Base-by-base conservation (phyloP, 306 rosid species). In the Vigna radiata region DNA sequence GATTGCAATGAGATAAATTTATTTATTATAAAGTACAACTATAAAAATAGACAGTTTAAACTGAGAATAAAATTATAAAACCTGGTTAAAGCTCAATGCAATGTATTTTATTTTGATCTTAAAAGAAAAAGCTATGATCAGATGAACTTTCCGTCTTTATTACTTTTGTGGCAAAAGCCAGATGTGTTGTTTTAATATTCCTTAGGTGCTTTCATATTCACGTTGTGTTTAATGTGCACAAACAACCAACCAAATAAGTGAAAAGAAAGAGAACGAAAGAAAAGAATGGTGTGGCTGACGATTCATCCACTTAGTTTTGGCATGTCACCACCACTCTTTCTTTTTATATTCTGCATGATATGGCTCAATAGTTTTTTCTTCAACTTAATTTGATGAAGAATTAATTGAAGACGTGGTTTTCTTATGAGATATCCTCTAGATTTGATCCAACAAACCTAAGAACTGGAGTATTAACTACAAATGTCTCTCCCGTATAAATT, bases 251-350 rank as follows among this genome's bases (percentile, higher is more conserved):
- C 46, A 48, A 69, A 69, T 9, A 2, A 70, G 29, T 16, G 4
- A 7, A 39, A 39, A 2, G 0, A 39, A 4, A 4, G 36, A 31
- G 46, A 16, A 17, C 36, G 19, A 53, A 5, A 21, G 15, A 16
- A 72, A 55, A 23, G 12, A 55, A 25, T 72, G 67, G 54, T 10
- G 5, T 1, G 7, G 77, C 54, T 72, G 67, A 56, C 58, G 17
- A 52, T 72, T 72, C 64, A 72, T 55, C 67, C 77, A 72, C 77
- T 72, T 55, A 21, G 15, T 37, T 33, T 72, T 72, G 41, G 5
- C 54, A 72, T 21, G 53, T 47, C 66, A 72, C 9, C 16, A 36
- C 54, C 4, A 55, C 54, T 4, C 0, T 70, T 71, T 6, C 2
- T 2, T 9, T 7, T 2, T 15, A 15, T 52, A 11, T 54, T 36